Evolutionary conservation across 768 basidiomycete genomes (phyloP), one percentile per base, ranked within the genome.

Genomic region (Amanita phalloides): DNA sequence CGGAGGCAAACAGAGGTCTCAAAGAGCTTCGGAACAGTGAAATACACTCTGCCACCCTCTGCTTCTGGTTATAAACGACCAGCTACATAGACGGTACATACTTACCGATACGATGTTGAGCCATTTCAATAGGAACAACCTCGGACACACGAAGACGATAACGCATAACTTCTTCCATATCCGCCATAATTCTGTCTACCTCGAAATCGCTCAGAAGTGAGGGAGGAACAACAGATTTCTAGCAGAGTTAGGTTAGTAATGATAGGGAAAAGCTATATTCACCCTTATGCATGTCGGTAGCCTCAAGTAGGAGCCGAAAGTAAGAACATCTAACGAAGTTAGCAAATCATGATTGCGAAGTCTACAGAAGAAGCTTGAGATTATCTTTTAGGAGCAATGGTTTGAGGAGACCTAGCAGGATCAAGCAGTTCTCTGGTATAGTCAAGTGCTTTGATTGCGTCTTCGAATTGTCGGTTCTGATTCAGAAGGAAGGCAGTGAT

Each of bases 291-390:
- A 73, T 1, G 81, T 76, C 14, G 95, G 93, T 13, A 98, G 77
- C 25, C 90, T 75, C 36, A 81, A 72, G 62, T 97, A 98, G 13
- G 87, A 83, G 0, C 93, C 94, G 10, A 82, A 83, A 1, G 87
- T 87, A 30, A 96, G 73, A 50, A 97, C 87, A 57, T 93, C 87
- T 35, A 97, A 69, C 21, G 94, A 94, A 0, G 92, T 95, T 3
- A 93, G 75, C 21, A 97, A 71, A 66, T 98, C 95, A 55, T 94
- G 91, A 67, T 97, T 97, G 52, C 94, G 84, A 17, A 92, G 77
- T 61, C 94, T 91, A 60, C 4, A 17, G 14, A 14, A 33, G 11
- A 14, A 25, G 25, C 44, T 14, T 26, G 37, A 39, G 20, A 7
- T 41, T 13, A 43, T 44, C 42, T 45, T 53, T 45, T 17, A 57